Evolutionary conservation across 2,329 filamentous ascomycete genomes (phyloP).

Genomic region (Leptodontidium sp.): DNA sequence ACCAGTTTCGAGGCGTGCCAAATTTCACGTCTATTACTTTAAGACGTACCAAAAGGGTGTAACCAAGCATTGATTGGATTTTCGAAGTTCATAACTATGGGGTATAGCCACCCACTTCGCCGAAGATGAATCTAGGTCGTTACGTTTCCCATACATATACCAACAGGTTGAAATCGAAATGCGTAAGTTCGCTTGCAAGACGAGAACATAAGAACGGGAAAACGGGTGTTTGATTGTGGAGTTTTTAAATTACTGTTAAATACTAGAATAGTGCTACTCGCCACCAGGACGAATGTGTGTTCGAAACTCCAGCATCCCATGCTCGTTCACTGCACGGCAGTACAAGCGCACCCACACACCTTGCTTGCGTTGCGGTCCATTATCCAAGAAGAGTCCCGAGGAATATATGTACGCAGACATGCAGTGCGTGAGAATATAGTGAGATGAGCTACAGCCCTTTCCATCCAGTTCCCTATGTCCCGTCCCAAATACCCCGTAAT

Average conservation of each 20-base stretch:
- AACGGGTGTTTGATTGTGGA: neutral
- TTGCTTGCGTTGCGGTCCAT: neutral
- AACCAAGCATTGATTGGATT: too few relatives aligned
- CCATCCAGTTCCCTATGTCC: slow-evolving; percentile 20
- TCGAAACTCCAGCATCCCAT: slow-evolving; percentile 39
- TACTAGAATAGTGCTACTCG: slow-evolving; percentile 33
- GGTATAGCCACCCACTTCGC: too few relatives aligned
- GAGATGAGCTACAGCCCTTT: slow-evolving; percentile 45
- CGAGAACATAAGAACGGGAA: neutral
- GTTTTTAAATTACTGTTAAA: slow-evolving; percentile 38
- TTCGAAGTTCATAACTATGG: too few relatives aligned
- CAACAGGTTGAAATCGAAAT: neutral
- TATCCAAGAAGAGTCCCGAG: slow-evolving; percentile 7
- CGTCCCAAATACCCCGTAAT: slow-evolving; percentile 15
- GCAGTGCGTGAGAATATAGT: slow-evolving; percentile 41
- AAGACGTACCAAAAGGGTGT: too few relatives aligned
- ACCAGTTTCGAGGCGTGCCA: neutral
- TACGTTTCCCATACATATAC: too few relatives aligned
- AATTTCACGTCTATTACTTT: too few relatives aligned
- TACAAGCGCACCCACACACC: slow-evolving; percentile 32
- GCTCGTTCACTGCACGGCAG: slow-evolving; percentile 34
- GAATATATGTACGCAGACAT: slow-evolving; percentile 3
- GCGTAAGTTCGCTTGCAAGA: neutral
- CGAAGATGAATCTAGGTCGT: too few relatives aligned
- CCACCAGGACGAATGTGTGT: slow-evolving; percentile 25